Percentiles rank a stretch among this genome's conserved stretches.
Evolutionary conservation across 169 alveolate genomes (phyloP).

Genomic region (Cryptosporidium felis): DNA sequence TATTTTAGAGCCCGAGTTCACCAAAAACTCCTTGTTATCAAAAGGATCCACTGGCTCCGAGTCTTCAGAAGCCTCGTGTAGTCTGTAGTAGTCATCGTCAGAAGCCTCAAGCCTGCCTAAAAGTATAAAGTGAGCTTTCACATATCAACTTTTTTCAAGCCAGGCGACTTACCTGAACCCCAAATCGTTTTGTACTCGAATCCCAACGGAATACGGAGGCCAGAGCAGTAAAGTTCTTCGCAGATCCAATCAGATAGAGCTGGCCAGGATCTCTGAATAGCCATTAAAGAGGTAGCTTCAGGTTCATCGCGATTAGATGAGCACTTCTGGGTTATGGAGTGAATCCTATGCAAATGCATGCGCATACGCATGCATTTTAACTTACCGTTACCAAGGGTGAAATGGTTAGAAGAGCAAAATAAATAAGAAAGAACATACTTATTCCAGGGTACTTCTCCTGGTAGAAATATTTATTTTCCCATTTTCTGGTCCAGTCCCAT

Average conservation of each 20-base stretch:
- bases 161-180: slow-evolving; percentile 55
- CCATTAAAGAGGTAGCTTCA: slow-evolving; percentile 14
- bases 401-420: no score
- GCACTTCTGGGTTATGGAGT: not conserved
- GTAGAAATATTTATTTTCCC: no score
- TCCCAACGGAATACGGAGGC: slow-evolving; percentile 29
- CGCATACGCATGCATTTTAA: not conserved
- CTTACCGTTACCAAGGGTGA: no score
- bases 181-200: not conserved
- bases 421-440: no score
- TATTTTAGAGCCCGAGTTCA: slow-evolving; percentile 7
- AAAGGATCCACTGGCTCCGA: slow-evolving; percentile 68
- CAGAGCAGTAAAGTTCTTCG: slow-evolving; percentile 61
- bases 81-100: slow-evolving; percentile 28
- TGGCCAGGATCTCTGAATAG: slow-evolving; percentile 48
- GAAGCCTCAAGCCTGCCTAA: slow-evolving; percentile 55
- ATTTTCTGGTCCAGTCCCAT: slow-evolving; percentile 12
- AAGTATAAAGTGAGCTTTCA: no score
- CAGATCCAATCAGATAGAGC: slow-evolving; percentile 70
- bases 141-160: no score
- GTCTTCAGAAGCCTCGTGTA: slow-evolving; percentile 49
- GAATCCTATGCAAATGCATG: not conserved
- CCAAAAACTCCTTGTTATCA: slow-evolving; percentile 17
- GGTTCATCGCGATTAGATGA: not conserved
- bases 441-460: no score